These are phyloP conservation scores for Amanita jacksonii DNA, from an alignment of 768 basidiomycete species.

Conservation along the genomic window DNA sequence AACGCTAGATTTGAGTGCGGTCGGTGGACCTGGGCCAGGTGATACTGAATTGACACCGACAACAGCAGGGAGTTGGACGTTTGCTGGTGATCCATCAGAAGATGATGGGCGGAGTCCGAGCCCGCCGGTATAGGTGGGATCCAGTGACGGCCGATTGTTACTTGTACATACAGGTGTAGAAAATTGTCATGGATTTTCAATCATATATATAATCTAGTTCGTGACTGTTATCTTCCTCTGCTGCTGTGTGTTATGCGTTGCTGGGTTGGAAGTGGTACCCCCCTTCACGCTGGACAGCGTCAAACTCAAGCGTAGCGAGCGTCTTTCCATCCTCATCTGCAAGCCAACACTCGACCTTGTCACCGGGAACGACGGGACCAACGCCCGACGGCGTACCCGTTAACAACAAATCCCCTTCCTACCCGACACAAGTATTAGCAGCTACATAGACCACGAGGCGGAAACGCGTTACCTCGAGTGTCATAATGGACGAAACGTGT, in stretches of 20 bases:
- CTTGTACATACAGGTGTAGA: no score
- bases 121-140: neutral
- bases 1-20: no score
- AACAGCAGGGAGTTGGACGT: conserved; percentile 55
- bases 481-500: conserved; percentile 94
- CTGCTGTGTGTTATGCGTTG: neutral
- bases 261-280: conserved; percentile 30
- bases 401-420: conserved; percentile 86
- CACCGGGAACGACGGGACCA: conserved; percentile 66
- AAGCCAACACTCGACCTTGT: conserved; percentile 69
- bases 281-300: conserved; percentile 53
- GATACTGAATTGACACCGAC: conserved; percentile 39
- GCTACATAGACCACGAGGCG: no score
- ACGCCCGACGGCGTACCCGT: conserved; percentile 93
- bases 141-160: no score
- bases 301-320: conserved; percentile 56
- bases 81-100: conserved; percentile 30
- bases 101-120: neutral
- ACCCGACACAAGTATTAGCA: no score
- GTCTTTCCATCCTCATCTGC: conserved; percentile 44
- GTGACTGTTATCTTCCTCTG: no score
- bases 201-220: no score
- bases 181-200: no score
- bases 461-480: no score
- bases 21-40: conserved; percentile 25